phyloP scores from a whole-genome alignment of 169 alveolate genomes.

The Plasmodium malariae region DNA sequence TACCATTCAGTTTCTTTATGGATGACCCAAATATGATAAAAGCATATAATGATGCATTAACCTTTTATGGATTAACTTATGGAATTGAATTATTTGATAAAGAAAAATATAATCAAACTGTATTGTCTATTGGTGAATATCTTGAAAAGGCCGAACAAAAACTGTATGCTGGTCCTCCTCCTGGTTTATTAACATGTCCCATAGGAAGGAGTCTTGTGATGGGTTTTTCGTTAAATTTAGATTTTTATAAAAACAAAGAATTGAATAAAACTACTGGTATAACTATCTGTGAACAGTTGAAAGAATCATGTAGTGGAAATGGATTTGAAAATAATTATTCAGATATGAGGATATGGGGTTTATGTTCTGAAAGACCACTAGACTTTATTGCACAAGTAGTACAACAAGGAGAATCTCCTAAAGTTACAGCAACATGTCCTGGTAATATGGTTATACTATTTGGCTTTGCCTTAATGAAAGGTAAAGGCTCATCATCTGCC shows the following conservation, averaged over 20 bases:
- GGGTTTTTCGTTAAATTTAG: conserved; percentile 85
- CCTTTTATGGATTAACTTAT: conserved; percentile 71
- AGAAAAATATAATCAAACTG: conserved; percentile 49
- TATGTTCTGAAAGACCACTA: conserved; percentile 84
- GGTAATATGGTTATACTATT: conserved; percentile 70
- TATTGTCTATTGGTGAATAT: conserved; percentile 68
- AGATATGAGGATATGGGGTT: conserved; percentile 84
- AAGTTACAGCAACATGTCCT: conserved; percentile 82
- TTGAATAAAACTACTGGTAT: conserved; percentile 52
- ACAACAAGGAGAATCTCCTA: conserved; percentile 73
- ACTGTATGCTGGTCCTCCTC: conserved; percentile 84
- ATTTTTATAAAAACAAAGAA: conserved; percentile 63
- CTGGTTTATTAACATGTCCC: conserved; percentile 90
- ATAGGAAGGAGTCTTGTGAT: conserved; percentile 81
- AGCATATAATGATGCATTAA: conserved; percentile 75
- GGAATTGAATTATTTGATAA: conserved; percentile 58
- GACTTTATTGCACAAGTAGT: conserved; percentile 84
- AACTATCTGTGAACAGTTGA: conserved; percentile 81
- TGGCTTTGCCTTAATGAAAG: conserved; percentile 80
- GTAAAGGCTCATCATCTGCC: conserved; percentile 77
- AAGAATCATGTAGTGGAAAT: conserved; percentile 86
- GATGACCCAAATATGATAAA: conserved; percentile 73
- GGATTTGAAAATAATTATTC: conserved; percentile 70
- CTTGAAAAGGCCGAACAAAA: conserved; percentile 77
- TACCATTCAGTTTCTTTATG: conserved; percentile 78